Conservation (phyloP, 805 yeast genomes). For the Zygoascus flipseniorum region DNA sequence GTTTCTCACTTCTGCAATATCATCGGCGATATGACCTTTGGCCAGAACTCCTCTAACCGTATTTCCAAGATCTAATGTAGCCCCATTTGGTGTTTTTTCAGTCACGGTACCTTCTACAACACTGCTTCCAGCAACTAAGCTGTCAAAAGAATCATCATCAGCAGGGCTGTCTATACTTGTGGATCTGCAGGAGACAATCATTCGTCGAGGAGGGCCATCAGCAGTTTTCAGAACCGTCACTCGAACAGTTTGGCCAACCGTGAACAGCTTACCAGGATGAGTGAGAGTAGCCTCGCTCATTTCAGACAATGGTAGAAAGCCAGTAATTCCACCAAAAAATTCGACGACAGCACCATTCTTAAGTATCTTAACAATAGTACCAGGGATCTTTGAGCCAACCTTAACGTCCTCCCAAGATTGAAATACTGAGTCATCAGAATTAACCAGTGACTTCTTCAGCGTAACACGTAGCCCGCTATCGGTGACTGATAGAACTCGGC, state of each 20-base stretch:
- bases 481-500: slow-evolving; percentile 20
- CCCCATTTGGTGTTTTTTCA: slow-evolving; percentile 68
- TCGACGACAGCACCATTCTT: slow-evolving; percentile 76
- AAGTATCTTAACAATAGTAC: slow-evolving; percentile 62
- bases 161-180: slow-evolving; percentile 26
- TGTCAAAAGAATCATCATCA: neutral
- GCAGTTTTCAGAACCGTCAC: slow-evolving; percentile 53
- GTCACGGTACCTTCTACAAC: slow-evolving; percentile 51
- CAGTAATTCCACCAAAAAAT: slow-evolving; percentile 71
- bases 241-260: slow-evolving; percentile 73
- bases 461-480: slow-evolving; percentile 51
- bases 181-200: slow-evolving; percentile 68
- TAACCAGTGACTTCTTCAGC: slow-evolving; percentile 75
- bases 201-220: slow-evolving; percentile 43
- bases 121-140: neutral
- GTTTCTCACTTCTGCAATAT: slow-evolving; percentile 57
- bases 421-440: slow-evolving; percentile 33
- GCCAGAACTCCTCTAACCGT: slow-evolving; percentile 60
- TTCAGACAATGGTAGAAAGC: slow-evolving; percentile 78
- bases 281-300: slow-evolving; percentile 81
- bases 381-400: slow-evolving; percentile 51
- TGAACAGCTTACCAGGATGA: slow-evolving; percentile 68
- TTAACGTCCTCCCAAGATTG: slow-evolving; percentile 44
- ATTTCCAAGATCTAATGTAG: slow-evolving; percentile 52
- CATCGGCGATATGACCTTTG: slow-evolving; percentile 71